A percentile compares a stretch with the other conserved stretches of the same genome.
Conservation (phyloP, 2,329 filamentous ascomycete species). For the Arthrobotrys pseudoclavata region DNA sequence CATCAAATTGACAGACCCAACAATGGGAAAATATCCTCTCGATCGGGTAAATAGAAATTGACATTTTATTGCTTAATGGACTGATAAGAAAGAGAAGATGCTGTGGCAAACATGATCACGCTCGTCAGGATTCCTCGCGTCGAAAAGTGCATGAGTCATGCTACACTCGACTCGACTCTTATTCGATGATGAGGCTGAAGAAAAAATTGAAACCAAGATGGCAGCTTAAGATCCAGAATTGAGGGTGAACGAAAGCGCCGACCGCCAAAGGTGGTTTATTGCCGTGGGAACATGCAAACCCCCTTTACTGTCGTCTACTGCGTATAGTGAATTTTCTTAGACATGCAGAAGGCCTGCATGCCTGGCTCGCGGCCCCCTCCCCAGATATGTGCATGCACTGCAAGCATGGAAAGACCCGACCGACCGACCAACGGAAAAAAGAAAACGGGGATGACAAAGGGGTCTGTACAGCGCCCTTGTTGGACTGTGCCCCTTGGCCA, state of each 20-base stretch:
- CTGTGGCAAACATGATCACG: conserved; percentile 36
- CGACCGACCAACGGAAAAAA: conserved; percentile 44
- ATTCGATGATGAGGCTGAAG: neutral
- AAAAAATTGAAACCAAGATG: conserved; percentile 26
- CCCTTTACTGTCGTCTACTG: conserved; percentile 18
- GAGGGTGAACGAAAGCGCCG: conserved; percentile 15
- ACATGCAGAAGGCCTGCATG: conserved; percentile 49
- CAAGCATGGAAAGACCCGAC: conserved; percentile 43
- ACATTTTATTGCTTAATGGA: neutral
- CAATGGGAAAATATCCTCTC: conserved; percentile 16
- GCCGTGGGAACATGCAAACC: neutral
- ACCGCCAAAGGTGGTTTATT: conserved; percentile 25
- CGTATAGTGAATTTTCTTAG: conserved; percentile 44
- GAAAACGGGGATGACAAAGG: conserved; percentile 55
- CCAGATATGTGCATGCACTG: neutral
- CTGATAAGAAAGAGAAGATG: conserved; percentile 1
- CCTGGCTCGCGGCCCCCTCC: conserved; percentile 41
- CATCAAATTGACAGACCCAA: conserved; percentile 11
- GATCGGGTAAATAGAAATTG: conserved; percentile 37
- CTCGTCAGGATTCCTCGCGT: conserved; percentile 21
- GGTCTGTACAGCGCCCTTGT: conserved; percentile 14
- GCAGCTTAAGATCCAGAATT: neutral
- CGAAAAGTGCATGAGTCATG: conserved; percentile 36
- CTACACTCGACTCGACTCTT: neutral
- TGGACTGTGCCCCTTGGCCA: conserved; percentile 33